A percentile compares a stretch with the other conserved stretches of the same genome.
These are phyloP conservation scores for Agapanthus africanus DNA, from an alignment of 106 monocot species.

Conservation along the genomic window DNA sequence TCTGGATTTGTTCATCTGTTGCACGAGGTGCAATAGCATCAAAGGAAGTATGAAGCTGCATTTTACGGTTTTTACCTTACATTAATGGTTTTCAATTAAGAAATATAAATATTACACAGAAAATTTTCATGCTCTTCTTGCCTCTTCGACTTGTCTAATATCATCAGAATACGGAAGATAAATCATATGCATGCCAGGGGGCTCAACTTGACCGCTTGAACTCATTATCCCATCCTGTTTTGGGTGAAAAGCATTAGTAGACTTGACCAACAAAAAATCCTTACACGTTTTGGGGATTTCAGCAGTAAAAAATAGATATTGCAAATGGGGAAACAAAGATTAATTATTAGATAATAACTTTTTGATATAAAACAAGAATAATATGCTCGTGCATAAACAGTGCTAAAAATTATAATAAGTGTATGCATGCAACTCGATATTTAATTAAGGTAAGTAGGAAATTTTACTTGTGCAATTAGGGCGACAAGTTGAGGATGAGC, in stretches of 20 bases:
- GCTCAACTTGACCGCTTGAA: slow-evolving; percentile 79
- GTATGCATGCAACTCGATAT: too few species aligned
- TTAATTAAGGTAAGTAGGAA: not conserved
- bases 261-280: too few species aligned
- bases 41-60: slow-evolving; percentile 40
- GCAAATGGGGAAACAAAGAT: too few species aligned
- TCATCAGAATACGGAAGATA: slow-evolving; percentile 95
- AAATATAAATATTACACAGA: not conserved
- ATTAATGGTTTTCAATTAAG: slow-evolving; percentile 5
- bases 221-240: too few species aligned
- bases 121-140: slow-evolving; percentile 13
- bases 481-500: slow-evolving; percentile 72
- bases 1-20: slow-evolving; percentile 77
- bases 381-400: too few species aligned
- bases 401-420: too few species aligned
- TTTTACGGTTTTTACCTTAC: not conserved
- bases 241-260: too few species aligned
- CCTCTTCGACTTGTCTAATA: slow-evolving; percentile 79
- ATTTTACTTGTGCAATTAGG: slow-evolving; percentile 68
- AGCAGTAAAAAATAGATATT: too few species aligned
- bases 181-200: slow-evolving; percentile 96
- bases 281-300: too few species aligned
- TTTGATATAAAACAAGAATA: too few species aligned
- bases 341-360: too few species aligned
- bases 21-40: slow-evolving; percentile 34